Evolutionary conservation across 352 stramenopile species (phyloP).

Genomic region (Globisporangium orthogonon): DNA sequence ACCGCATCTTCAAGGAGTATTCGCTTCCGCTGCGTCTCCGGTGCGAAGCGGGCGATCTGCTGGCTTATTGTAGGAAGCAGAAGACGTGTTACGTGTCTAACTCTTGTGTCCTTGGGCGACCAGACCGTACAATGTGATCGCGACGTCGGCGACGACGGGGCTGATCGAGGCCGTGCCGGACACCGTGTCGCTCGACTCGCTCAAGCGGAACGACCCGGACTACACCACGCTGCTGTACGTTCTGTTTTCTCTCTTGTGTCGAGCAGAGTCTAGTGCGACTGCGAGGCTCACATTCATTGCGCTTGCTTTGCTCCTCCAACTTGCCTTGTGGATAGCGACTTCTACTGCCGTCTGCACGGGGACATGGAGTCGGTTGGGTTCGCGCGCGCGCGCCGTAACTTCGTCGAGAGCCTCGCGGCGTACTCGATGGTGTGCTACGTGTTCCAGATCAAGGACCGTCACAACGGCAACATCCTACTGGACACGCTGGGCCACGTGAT

Average conservation of each 20-base stretch:
- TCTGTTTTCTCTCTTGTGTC: slow-evolving; percentile 10
- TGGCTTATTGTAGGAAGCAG: not conserved
- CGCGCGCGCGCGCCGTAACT: slow-evolving; percentile 81
- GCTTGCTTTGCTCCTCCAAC: slow-evolving; percentile 18
- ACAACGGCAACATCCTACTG: slow-evolving; percentile 99
- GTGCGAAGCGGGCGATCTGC: slow-evolving; percentile 16
- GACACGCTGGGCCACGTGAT: slow-evolving; percentile 96
- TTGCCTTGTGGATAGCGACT: slow-evolving; percentile 45
- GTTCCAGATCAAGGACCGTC: slow-evolving; percentile 98
- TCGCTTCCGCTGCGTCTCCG: slow-evolving; percentile 89
- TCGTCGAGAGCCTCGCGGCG: slow-evolving; percentile 90
- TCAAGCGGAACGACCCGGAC: slow-evolving; percentile 88
- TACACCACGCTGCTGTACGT: slow-evolving; percentile 89
- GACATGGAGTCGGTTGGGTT: slow-evolving; percentile 66
- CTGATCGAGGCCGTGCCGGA: slow-evolving; percentile 96
- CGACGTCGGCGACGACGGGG: slow-evolving; percentile 90
- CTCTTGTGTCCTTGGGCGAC: slow-evolving; percentile 1
- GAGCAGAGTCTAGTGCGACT: not conserved
- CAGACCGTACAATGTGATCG: slow-evolving; percentile 95
- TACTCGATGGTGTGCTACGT: slow-evolving; percentile 99
- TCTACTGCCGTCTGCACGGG: slow-evolving; percentile 91
- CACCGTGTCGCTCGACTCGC: slow-evolving; percentile 95
- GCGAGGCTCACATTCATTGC: not conserved
- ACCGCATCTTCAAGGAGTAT: slow-evolving; percentile 94
- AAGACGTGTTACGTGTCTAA: slow-evolving; percentile 19